Base-by-base conservation (phyloP, 129 eudicot genomes). In the Silybum marianum region DNA sequence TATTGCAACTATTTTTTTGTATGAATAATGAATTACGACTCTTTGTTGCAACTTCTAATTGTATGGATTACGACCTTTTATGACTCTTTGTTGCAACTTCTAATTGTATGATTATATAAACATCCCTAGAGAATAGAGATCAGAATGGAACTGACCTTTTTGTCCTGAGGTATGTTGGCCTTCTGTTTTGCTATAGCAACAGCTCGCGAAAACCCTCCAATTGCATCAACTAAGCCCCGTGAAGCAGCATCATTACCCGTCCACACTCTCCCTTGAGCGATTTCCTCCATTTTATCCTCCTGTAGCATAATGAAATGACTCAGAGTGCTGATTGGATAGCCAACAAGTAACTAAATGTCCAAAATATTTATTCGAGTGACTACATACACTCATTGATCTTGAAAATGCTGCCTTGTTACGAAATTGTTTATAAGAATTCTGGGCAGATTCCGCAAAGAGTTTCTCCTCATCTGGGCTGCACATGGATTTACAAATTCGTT, bases 211-310 rank as follows among this genome's bases (percentile, higher is more conserved):
- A 94, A 73, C n/a, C 98, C 98, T 51, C 98, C 98, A 75, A 94
- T 88, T 36, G 98, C 95, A 91, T 94, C 98, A 73, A 91, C 97
- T 82, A 94, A 83, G 68, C 98, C 98, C 60, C 95, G 90, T 72
- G 93, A 88, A 82, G 91, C 93, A 30, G 98, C 97, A 84, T 94
- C 93, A 12, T 86, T 88, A 6, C 98, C 97, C 3, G 93, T 93
- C 98, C 98, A 93, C 38, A 93, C 98, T 85, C 98, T 89, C 25
- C 98, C 98, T 90, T 93, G 98, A 44, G 98, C 98, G 69, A 87
- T 82, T 81, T 93, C 98, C 71, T 93, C 98, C 96, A 93, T 93
- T 82, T 89, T 77, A 26, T 93, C 98, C 60, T 76, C 86, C 96
- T 91, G 78, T 24, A 58, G 23, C 66, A 58, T 58, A 72, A 81